A percentile compares a stretch with the other conserved stretches of the same genome.
Conservation (phyloP, 164 flowering plant genomes). For the Tinospora cordifolia region DNA sequence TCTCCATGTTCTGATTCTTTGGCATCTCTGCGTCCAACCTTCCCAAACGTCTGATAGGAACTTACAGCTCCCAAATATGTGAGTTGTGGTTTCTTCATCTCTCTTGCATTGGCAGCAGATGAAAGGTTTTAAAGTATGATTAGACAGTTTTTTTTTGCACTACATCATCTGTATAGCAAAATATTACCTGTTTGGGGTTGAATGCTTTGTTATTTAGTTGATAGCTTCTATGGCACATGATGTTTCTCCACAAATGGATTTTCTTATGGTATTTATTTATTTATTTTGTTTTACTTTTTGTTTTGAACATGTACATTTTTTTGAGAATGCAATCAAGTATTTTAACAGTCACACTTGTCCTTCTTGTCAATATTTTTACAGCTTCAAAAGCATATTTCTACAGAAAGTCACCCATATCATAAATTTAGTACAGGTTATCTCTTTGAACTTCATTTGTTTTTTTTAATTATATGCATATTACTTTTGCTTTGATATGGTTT, state of each 20-base stretch:
- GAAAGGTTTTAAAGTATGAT: too few relatives aligned
- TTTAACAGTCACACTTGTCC: background rate
- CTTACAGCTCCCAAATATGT: too few relatives aligned
- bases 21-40: too few relatives aligned
- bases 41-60: too few relatives aligned
- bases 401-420: constrained; percentile 67
- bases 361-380: constrained; percentile 25
- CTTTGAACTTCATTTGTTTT: background rate
- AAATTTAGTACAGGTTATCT: constrained; percentile 79
- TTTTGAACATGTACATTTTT: background rate
- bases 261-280: background rate
- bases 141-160: too few relatives aligned
- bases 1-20: too few relatives aligned
- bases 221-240: background rate
- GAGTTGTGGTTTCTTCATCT: too few relatives aligned
- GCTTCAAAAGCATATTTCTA: constrained; percentile 72
- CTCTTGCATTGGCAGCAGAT: too few relatives aligned
- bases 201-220: background rate
- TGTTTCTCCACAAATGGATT: background rate
- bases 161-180: too few relatives aligned
- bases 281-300: background rate
- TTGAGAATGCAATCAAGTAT: background rate
- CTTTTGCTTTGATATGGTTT: background rate
- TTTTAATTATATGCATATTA: background rate
- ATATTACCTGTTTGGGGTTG: background rate